Conservation (phyloP, 305 asterid species). For the Euphrasia arctica region DNA sequence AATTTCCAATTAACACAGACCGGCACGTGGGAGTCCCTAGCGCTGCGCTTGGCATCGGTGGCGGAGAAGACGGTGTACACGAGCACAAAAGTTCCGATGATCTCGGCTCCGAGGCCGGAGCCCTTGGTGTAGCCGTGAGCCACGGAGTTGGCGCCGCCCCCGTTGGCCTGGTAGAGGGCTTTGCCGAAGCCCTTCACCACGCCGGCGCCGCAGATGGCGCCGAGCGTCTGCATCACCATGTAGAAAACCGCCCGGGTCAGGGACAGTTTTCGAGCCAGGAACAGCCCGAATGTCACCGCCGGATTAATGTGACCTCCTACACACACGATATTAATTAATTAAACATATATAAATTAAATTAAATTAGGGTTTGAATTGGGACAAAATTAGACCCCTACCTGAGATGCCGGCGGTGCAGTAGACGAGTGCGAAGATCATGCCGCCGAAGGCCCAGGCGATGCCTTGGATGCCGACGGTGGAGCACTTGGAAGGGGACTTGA, state of each 20-base stretch:
- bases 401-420: conserved; percentile 95
- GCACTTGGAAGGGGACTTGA: conserved; percentile 46
- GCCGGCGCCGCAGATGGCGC: conserved; percentile 51
- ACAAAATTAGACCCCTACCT: conserved; percentile 27
- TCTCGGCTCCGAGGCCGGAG: conserved; percentile 44
- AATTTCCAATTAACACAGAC: conserved; percentile 21
- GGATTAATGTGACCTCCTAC: conserved; percentile 51
- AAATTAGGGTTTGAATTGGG: background rate
- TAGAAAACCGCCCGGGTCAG: conserved; percentile 40
- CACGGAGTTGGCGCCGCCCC: conserved; percentile 46
- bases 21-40: conserved; percentile 52
- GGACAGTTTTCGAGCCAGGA: conserved; percentile 42
- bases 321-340: background rate
- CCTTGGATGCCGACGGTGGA: conserved; percentile 80
- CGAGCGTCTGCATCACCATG: conserved; percentile 44
- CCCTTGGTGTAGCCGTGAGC: conserved; percentile 48
- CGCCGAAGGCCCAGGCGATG: conserved; percentile 92
- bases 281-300: conserved; percentile 44
- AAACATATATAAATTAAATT: background rate
- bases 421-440: conserved; percentile 89
- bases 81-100: conserved; percentile 40
- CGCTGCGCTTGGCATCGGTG: conserved; percentile 49
- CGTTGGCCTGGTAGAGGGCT: conserved; percentile 34
- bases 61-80: conserved; percentile 53
- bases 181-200: conserved; percentile 50